Evolutionary conservation across 129 eudicot genomes (phyloP), one percentile per base, ranked within the genome.

Genomic region (Flaveria robusta): DNA sequence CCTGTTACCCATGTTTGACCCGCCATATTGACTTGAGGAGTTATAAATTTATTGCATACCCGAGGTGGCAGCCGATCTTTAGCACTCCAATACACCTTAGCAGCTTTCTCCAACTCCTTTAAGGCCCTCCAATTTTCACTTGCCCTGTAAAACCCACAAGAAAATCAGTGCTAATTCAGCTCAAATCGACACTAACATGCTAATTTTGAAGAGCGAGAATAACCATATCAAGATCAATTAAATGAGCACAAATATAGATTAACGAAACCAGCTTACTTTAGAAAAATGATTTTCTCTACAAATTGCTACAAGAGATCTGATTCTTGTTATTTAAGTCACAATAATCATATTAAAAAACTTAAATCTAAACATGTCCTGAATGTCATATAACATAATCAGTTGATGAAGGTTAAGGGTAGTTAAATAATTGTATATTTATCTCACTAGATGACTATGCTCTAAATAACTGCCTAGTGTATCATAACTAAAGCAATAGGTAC

Each of bases 21-120:
- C 23, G 9, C 66, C 18, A 15, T 60, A 14, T 60, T 60, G 39
- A n/a, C 68, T 27, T 5, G 43, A 49, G 65, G 18, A 2, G 41
- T 55, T n/a, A 65, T n/a, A 78, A 24, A 20, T 2, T 42, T 5
- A 15, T 11, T 26, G 63, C 64, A 74, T 43, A 95, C 99, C 92
- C 99, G 90, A 81, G 99, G 99, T 39, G 99, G 99, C 68, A 95
- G 84, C 59, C 90, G 94, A 45, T 95, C 97, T 85, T 95, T 95
- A 62, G 97, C 96, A 22, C 70, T 82, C 96, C 96, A 91, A 62
- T 91, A 95, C 75, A 95, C 97, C 81, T 83, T 84, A 29, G 95
- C 85, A 20, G 99, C 99, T 78, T 91, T 95, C 81, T 95, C 99
- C 69, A 95, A 79, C 88, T 95, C 99, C 85, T 89, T 89, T 31